Evolutionary conservation across 352 stramenopile genomes (phyloP).

Genomic region (Plasmopara muralis): DNA sequence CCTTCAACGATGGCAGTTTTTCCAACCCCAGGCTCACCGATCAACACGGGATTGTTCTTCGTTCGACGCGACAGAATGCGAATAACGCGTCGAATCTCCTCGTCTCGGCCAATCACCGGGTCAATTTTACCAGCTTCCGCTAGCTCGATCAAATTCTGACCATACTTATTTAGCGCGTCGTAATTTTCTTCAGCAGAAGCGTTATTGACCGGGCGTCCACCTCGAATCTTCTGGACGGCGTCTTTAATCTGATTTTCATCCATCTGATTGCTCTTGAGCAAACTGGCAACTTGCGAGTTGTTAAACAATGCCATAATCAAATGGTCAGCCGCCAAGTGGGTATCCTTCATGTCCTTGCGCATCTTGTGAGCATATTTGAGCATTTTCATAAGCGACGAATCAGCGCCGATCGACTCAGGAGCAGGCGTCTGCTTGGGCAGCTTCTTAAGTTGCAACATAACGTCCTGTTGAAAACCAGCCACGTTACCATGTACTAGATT

Average conservation of each 20-base stretch:
- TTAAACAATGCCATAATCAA: slow-evolving; percentile 71
- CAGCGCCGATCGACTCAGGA: slow-evolving; percentile 49
- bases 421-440: slow-evolving; percentile 67
- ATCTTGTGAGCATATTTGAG: slow-evolving; percentile 78
- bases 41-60: slow-evolving; percentile 97
- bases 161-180: slow-evolving; percentile 93
- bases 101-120: slow-evolving; percentile 96
- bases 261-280: slow-evolving; percentile 68
- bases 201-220: slow-evolving; percentile 63
- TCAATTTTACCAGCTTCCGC: slow-evolving; percentile 95
- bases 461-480: slow-evolving; percentile 38
- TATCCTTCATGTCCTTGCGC: slow-evolving; percentile 77
- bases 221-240: slow-evolving; percentile 50
- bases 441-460: slow-evolving; percentile 49
- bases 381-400: slow-evolving; percentile 68
- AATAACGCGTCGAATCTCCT: slow-evolving; percentile 94
- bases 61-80: slow-evolving; percentile 94
- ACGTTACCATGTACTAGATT: slow-evolving; percentile 47
- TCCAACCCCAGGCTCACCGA: slow-evolving; percentile 94
- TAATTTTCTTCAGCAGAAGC: slow-evolving; percentile 87
- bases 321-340: slow-evolving; percentile 65
- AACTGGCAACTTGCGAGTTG: slow-evolving; percentile 37
- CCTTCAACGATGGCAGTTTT: slow-evolving; percentile 97
- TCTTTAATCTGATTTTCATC: slow-evolving; percentile 62
- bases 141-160: slow-evolving; percentile 90